Base-by-base conservation (phyloP, 1,284 basidiomycete species). In the Thelephora terrestris region DNA sequence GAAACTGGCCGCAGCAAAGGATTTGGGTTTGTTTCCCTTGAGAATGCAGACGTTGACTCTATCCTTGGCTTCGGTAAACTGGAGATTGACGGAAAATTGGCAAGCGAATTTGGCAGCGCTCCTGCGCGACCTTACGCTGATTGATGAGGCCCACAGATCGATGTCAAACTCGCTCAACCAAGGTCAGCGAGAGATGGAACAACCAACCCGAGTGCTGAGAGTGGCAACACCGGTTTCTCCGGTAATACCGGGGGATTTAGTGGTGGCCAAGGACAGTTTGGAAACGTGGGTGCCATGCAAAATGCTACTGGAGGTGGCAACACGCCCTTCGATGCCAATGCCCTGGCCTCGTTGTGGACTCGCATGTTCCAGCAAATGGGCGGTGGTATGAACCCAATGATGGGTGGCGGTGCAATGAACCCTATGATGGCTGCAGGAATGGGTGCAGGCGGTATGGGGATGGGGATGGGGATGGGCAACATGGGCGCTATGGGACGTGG, bases 11-110 rank as follows among this genome's bases (percentile, higher is more conserved):
- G 94, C 44, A 93, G 90, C 67, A 95, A 99, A 64, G 96, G 96
- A 5, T 99, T 98, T 58, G 96, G 96, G 0, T 99, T 99, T 61
- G 85, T 99, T 18, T 96, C 92, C 0, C 96, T 97, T 58, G 88
- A 93, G 60, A 89, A 94, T 55, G 82, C 84, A 7, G 81, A 87
- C 54, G 90, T 94, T 37, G 83, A 91, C 52, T 81, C 81, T 25
- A 84, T 91, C 62, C 80, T 94, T 55, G 84, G 84, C 5, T 86
- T 89, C 50, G 86, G 86, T 9, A 87, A 89, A 53, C 73, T 94
- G 24, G 85, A 91, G 61, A 85, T 95, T 51, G 91, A 95, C 59
- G 91, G 91, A n/a, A 92, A 93, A 70, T 64, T 89, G 62, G 91
- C 91, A 56, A 53, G 85, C 68, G 10, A 25, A 20, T 40, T 34